Percentiles rank a stretch among this genome's conserved stretches.
Evolutionary conservation across 2,329 filamentous ascomycete species (phyloP).

Genomic region (Aquanectria penicillioides): DNA sequence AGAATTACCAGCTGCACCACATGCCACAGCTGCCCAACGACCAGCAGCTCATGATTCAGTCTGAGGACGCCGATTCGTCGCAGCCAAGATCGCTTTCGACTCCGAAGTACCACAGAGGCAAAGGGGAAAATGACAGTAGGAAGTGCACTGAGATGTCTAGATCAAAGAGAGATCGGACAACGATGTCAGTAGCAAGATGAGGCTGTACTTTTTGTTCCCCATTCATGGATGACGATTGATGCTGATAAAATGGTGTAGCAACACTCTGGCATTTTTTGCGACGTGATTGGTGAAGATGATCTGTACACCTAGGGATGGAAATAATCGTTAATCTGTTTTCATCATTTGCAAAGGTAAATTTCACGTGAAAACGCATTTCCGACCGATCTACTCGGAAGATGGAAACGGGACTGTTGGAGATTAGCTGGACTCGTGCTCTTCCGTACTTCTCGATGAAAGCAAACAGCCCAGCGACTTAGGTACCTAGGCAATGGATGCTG

Average conservation of each 20-base stretch:
- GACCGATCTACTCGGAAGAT: too few species aligned
- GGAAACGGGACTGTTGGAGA: too few species aligned
- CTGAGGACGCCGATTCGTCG: background rate
- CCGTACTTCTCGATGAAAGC: too few species aligned
- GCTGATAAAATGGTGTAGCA: background rate
- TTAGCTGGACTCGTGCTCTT: too few species aligned
- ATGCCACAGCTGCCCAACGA: background rate
- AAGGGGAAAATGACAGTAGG: background rate
- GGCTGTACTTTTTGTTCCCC: background rate
- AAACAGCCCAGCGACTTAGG: too few species aligned
- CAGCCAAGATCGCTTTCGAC: background rate
- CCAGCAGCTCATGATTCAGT: background rate
- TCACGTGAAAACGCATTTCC: too few species aligned
- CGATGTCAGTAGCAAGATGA: background rate
- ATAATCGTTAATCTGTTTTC: too few species aligned
- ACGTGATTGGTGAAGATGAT: background rate
- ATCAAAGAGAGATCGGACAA: background rate
- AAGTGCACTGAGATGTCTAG: background rate
- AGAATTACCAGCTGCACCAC: background rate
- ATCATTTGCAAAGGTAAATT: too few species aligned
- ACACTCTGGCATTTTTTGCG: background rate
- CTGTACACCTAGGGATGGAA: too few species aligned
- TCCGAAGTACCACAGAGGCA: background rate
- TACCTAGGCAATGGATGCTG: too few species aligned
- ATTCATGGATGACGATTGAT: too few species aligned